Evolutionary conservation across 2,329 filamentous ascomycete genomes (phyloP).

Genomic region (Scleromitrula shiraiana): DNA sequence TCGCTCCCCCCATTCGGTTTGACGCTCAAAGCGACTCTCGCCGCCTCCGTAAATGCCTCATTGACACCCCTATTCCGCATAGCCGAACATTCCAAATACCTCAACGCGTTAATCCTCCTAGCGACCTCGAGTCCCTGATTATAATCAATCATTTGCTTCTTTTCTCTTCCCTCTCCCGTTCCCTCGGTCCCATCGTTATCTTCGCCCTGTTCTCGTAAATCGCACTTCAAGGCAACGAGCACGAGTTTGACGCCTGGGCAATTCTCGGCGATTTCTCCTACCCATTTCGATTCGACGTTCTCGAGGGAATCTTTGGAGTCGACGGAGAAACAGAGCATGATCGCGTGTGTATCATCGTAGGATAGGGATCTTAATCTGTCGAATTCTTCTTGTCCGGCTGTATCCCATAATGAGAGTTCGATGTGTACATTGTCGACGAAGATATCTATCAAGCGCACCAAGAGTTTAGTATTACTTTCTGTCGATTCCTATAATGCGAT

Average conservation of each 20-base stretch:
- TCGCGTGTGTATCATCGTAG: constrained; percentile 94
- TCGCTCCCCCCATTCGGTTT: constrained; percentile 52
- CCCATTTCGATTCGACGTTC: constrained; percentile 98
- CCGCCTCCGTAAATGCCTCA: constrained; percentile 96
- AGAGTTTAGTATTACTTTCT: constrained; percentile 1
- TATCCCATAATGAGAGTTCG: constrained; percentile 96
- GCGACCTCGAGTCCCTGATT: constrained; percentile 87
- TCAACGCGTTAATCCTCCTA: constrained; percentile 80
- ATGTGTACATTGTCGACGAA: constrained; percentile 97
- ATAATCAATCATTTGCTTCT: constrained; percentile 75
- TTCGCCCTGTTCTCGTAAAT: constrained; percentile 66
- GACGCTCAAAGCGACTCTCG: constrained; percentile 77
- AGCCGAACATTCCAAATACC: constrained; percentile 96
- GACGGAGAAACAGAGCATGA: constrained; percentile 98
- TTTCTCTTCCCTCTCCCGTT: constrained; percentile 42
- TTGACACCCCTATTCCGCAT: constrained; percentile 98
- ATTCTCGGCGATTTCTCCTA: constrained; percentile 95
- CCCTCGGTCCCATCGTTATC: constrained; percentile 51
- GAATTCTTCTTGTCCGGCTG: constrained; percentile 97
- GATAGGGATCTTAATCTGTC: constrained; percentile 90
- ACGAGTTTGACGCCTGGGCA: constrained; percentile 93
- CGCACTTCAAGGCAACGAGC: constrained; percentile 92
- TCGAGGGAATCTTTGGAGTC: constrained; percentile 95
- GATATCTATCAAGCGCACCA: constrained; percentile 59
- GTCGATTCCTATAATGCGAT: not conserved